phyloP scores from a whole-genome alignment of 2,329 filamentous ascomycete genomes.

The Ophiognomonia clavigignenti-juglandacearum region DNA sequence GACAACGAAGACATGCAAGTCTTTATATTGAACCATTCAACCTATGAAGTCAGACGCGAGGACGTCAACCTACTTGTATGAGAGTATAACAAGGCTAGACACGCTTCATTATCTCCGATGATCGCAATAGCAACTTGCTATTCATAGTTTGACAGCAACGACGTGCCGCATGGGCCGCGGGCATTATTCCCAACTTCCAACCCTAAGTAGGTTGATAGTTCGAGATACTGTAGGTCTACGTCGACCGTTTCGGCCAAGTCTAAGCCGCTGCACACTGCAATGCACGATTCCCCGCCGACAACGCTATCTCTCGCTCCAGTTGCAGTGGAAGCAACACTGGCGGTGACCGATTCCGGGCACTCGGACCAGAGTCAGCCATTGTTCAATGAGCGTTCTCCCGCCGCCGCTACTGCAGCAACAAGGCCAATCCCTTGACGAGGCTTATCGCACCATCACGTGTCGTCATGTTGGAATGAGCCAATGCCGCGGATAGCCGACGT shows the following conservation, averaged over 20 bases:
- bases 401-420: slow-evolving; percentile 2
- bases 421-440: slow-evolving; percentile 11
- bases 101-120: slow-evolving; percentile 15
- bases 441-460: slow-evolving; percentile 13
- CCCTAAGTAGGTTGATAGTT: too few relatives aligned
- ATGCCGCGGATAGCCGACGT: slow-evolving; percentile 15
- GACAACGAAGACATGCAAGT: neutral
- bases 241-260: slow-evolving; percentile 3
- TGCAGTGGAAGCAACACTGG: neutral
- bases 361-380: slow-evolving; percentile 3
- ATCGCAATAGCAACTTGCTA: slow-evolving; percentile 8
- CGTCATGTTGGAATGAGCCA: neutral
- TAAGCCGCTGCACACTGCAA: neutral
- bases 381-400: slow-evolving; percentile 6
- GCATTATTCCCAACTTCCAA: too few relatives aligned
- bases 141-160: neutral
- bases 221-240: too few relatives aligned
- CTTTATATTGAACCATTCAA: neutral
- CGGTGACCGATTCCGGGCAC: neutral
- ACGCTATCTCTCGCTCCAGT: slow-evolving; percentile 1
- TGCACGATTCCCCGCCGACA: neutral
- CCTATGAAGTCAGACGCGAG: neutral
- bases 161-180: too few relatives aligned
- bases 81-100: neutral
- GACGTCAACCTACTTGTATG: slow-evolving; percentile 1